These are phyloP conservation scores for Pyrus hybrid DNA, from an alignment of 331 rosid species.

Conservation along the genomic window DNA sequence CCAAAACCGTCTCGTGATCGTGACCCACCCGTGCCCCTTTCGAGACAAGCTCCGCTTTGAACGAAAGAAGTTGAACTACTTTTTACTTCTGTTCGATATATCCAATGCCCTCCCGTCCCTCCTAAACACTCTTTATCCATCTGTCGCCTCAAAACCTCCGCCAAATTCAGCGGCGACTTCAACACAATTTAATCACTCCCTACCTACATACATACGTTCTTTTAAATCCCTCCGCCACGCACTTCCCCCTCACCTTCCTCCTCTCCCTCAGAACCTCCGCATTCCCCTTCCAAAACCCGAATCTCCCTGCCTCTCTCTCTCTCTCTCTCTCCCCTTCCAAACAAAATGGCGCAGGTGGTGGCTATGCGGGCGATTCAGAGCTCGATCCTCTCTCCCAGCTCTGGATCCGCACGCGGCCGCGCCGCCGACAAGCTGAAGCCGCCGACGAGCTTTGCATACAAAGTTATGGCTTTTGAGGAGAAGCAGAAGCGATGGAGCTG, in stretches of 20 bases:
- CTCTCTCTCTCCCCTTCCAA: not conserved
- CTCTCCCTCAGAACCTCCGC: not conserved
- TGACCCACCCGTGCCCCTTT: not conserved
- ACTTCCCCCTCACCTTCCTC: not conserved
- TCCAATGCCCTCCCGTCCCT: not conserved
- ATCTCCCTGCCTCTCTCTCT: not conserved
- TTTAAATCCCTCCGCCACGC: not conserved
- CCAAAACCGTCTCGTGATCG: not conserved
- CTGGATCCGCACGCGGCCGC: conserved; percentile 44
- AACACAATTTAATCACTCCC: not conserved
- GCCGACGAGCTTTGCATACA: conserved; percentile 31
- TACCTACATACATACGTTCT: not conserved
- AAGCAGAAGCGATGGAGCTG: conserved; percentile 5
- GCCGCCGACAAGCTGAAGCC: conserved; percentile 37
- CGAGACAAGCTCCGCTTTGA: not conserved
- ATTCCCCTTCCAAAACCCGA: not conserved
- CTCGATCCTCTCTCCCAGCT: conserved; percentile 30
- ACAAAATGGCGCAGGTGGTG: conserved; percentile 65
- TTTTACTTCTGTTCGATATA: not conserved
- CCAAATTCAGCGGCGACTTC: conserved; percentile 3
- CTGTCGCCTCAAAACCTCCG: conserved; percentile 6
- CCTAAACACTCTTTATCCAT: not conserved
- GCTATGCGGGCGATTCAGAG: conserved; percentile 62
- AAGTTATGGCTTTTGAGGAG: conserved; percentile 7
- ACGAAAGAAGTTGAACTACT: not conserved